Percentiles rank a stretch among this genome's conserved stretches.
These are phyloP conservation scores for Ophiorrhiza pumila DNA, from an alignment of 257 asterid genomes.

Conservation along the genomic window DNA sequence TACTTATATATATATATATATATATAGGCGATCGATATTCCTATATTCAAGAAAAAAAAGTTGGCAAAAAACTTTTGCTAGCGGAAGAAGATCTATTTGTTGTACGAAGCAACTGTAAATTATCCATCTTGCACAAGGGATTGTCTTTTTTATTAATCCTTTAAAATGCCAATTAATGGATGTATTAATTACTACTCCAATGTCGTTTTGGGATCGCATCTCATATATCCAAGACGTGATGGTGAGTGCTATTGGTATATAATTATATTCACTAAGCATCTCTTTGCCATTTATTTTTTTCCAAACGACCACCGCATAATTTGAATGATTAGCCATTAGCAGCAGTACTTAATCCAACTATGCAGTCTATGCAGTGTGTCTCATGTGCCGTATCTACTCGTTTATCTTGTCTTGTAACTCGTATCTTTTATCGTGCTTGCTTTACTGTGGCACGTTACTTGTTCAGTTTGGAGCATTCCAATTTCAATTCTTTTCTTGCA, in stretches of 20 bases:
- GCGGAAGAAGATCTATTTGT: slow-evolving; percentile 19
- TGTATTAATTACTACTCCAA: slow-evolving; percentile 13
- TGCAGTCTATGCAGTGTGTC: not conserved
- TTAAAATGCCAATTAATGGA: slow-evolving; percentile 29
- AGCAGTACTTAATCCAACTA: not conserved
- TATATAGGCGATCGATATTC: too few species aligned
- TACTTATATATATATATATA: not conserved
- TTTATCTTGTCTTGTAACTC: not conserved
- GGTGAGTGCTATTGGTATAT: slow-evolving; percentile 25
- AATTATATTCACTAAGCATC: not conserved
- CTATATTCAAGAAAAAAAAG: slow-evolving; percentile 10
- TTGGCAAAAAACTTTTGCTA: slow-evolving; percentile 1
- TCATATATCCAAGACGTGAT: slow-evolving; percentile 19
- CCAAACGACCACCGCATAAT: not conserved
- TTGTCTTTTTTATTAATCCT: slow-evolving; percentile 35
- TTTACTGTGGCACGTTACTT: not conserved
- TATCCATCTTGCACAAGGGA: slow-evolving; percentile 33
- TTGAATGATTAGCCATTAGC: not conserved
- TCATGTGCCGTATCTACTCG: not conserved
- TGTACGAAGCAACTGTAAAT: slow-evolving; percentile 34
- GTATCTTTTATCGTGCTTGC: not conserved
- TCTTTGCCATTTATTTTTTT: too few species aligned
- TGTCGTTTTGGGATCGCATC: slow-evolving; percentile 28
- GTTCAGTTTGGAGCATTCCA: not conserved
- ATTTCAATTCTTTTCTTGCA: not conserved